These are phyloP conservation scores for Casuarina glauca DNA, from an alignment of 306 rosid genomes.

Conservation along the genomic window DNA sequence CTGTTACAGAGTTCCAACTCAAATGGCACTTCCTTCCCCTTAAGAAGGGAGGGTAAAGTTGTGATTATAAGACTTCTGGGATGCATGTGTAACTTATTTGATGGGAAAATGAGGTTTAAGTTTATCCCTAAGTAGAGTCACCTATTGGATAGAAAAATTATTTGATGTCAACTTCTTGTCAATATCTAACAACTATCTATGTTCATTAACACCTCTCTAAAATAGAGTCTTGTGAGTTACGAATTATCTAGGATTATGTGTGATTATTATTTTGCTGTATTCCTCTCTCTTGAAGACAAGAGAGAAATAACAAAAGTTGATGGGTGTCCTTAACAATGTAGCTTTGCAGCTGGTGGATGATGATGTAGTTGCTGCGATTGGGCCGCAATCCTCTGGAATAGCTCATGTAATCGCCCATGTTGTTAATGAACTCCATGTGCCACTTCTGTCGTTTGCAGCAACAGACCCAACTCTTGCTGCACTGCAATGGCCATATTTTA, in stretches of 20 bases:
- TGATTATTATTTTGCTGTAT: constrained; percentile 15
- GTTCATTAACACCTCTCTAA: background rate
- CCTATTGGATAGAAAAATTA: constrained; percentile 5
- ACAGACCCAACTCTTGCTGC: constrained; percentile 86
- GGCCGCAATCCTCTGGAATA: constrained; percentile 95
- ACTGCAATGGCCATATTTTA: constrained; percentile 73
- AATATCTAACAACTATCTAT: background rate
- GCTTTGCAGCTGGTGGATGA: constrained; percentile 85
- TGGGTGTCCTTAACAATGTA: constrained; percentile 42
- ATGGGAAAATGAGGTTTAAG: constrained; percentile 1
- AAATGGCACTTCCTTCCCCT: too few species aligned
- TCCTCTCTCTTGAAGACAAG: background rate
- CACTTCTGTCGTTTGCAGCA: constrained; percentile 84
- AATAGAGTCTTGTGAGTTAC: constrained; percentile 6
- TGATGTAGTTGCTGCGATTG: constrained; percentile 73
- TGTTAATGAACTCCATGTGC: constrained; percentile 81
- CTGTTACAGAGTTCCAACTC: too few species aligned
- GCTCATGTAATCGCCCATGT: constrained; percentile 90
- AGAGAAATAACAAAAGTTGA: constrained; percentile 21
- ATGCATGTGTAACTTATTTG: background rate
- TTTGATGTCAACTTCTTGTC: background rate
- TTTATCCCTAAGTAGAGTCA: constrained; percentile 7
- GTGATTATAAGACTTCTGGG: background rate
- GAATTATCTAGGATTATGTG: background rate
- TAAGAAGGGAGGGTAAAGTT: too few species aligned